These are phyloP conservation scores for Tetradesmus lagerheimii DNA, from an alignment of 139 green algal genomes.

Conservation along the genomic window DNA sequence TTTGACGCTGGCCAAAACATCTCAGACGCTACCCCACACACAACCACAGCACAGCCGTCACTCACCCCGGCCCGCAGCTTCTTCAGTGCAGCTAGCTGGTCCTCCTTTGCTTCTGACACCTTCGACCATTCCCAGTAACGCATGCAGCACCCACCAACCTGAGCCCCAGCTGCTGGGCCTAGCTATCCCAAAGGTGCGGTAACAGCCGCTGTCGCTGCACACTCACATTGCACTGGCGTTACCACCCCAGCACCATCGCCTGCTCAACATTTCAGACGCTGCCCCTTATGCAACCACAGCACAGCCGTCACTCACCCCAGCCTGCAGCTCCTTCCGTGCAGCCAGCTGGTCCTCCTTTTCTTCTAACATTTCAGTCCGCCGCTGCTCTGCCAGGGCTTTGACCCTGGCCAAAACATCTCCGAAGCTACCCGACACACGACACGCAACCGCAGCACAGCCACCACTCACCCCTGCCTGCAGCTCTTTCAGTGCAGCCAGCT, in stretches of 20 bases:
- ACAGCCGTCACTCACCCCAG: background rate
- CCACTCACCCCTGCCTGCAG: constrained; percentile 18
- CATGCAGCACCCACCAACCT: no score
- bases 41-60: background rate
- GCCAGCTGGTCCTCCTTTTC: constrained; percentile 35
- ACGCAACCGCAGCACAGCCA: background rate
- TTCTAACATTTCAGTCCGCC: background rate
- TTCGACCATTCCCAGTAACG: background rate
- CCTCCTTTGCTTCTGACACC: constrained; percentile 17
- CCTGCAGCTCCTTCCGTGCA: constrained; percentile 6
- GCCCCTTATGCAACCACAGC: no score
- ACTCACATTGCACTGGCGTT: no score
- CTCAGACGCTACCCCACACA: no score
- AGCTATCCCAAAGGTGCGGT: no score
- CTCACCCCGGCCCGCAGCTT: constrained; percentile 5
- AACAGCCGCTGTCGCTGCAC: no score
- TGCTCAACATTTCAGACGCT: no score
- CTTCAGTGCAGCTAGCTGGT: background rate
- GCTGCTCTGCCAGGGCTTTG: constrained; percentile 16
- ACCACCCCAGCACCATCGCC: no score
- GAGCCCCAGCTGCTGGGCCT: no score
- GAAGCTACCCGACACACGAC: no score
- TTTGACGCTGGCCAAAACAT: no score
- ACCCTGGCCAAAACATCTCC: no score
- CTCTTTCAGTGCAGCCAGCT: constrained; percentile 1